Percentiles rank a stretch among this genome's conserved stretches.
Evolutionary conservation across 2,329 filamentous ascomycete species (phyloP).

Genomic region (Bipolaris victoriae): DNA sequence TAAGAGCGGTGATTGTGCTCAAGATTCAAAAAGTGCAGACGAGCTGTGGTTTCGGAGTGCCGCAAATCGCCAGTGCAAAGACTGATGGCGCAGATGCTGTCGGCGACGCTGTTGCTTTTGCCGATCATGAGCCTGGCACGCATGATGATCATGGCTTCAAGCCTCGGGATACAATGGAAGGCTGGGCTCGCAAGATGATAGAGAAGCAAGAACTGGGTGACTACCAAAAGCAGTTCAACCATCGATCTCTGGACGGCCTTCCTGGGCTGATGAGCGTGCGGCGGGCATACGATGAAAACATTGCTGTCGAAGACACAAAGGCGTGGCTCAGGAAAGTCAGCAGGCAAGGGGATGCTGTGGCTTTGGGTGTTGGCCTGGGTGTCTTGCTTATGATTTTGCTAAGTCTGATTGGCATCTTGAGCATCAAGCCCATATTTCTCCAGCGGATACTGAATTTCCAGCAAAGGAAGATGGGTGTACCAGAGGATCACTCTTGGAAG

Average conservation of each 20-base stretch:
- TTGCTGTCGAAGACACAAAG: constrained; percentile 54
- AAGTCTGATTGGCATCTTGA: constrained; percentile 24
- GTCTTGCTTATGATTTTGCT: constrained; percentile 29
- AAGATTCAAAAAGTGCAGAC: constrained; percentile 69
- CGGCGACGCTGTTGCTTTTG: constrained; percentile 28
- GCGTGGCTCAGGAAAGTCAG: constrained; percentile 33
- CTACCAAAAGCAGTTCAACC: constrained; percentile 66
- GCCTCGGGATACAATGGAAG: constrained; percentile 62
- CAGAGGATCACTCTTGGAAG: constrained; percentile 20
- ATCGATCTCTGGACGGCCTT: constrained; percentile 34
- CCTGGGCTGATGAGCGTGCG: constrained; percentile 53
- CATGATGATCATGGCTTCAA: constrained; percentile 17
- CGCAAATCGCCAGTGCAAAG: constrained; percentile 51
- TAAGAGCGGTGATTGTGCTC: constrained; percentile 64
- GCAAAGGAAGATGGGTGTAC: constrained; percentile 30
- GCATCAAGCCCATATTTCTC: constrained; percentile 28
- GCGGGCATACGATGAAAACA: constrained; percentile 52
- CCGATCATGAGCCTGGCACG: constrained; percentile 25
- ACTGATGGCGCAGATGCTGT: constrained; percentile 8
- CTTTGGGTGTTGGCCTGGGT: constrained; percentile 26
- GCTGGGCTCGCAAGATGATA: constrained; percentile 58
- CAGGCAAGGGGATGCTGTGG: constrained; percentile 34
- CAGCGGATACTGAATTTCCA: constrained; percentile 33
- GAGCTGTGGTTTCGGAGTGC: constrained; percentile 70
- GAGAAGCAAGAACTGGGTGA: constrained; percentile 57